These are phyloP conservation scores for Zopfochytrium polystomum DNA, from an alignment of 371 early-diverging fungal species.

Conservation along the genomic window DNA sequence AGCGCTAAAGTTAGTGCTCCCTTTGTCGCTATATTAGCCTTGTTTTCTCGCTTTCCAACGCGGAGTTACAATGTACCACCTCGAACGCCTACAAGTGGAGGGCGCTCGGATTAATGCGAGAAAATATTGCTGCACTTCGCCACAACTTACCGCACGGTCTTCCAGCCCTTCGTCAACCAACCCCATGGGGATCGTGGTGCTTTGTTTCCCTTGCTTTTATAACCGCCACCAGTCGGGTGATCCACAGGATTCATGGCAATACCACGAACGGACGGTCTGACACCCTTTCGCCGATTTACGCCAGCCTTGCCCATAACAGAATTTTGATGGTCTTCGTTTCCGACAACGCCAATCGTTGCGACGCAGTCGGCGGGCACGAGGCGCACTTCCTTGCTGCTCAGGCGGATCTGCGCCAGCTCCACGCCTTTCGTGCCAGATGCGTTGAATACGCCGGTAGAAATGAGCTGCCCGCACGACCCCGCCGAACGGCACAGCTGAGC, in stretches of 20 bases:
- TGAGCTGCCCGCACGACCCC: constrained; percentile 85
- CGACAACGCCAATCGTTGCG: constrained; percentile 84
- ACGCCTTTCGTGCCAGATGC: constrained; percentile 47
- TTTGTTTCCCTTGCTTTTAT: constrained; percentile 91
- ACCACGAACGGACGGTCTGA: constrained; percentile 93
- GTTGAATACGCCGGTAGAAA: constrained; percentile 66
- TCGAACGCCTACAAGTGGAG: no score
- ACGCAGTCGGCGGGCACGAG: constrained; percentile 83
- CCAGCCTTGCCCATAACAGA: constrained; percentile 91
- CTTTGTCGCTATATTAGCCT: no score
- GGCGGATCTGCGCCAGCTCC: constrained; percentile 74
- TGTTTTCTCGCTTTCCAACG: no score
- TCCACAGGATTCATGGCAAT: constrained; percentile 98
- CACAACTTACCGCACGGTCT: constrained; percentile 60
- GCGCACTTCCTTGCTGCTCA: constrained; percentile 87
- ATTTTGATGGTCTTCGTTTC: constrained; percentile 89
- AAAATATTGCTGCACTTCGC: no score
- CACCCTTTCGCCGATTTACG: constrained; percentile 75
- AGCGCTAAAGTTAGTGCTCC: no score
- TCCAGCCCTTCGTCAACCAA: constrained; percentile 92
- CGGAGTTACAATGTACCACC: no score
- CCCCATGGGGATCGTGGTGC: constrained; percentile 94
- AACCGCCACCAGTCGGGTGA: constrained; percentile 99
- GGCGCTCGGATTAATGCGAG: no score
- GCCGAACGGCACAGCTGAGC: constrained; percentile 85